Evolutionary conservation across 495 filamentous ascomycete genomes (phyloP).

Genomic region (Aspergillus sclerotiicarbonarius): DNA sequence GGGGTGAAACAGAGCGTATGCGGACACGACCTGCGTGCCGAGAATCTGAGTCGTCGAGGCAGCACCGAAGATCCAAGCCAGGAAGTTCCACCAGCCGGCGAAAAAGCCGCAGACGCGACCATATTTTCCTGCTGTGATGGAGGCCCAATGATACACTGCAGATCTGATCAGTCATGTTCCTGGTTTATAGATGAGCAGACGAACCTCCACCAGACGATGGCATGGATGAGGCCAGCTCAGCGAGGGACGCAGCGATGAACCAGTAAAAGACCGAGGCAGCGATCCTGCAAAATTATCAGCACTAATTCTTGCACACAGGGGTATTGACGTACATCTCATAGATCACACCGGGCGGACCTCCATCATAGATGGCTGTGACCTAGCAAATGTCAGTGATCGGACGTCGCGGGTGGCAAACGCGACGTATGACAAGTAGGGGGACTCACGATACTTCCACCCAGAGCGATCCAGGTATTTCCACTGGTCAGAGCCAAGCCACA

Average conservation of each 20-base stretch:
- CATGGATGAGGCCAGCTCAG: constrained; percentile 67
- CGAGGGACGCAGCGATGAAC: constrained; percentile 22
- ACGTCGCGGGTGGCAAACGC: neutral
- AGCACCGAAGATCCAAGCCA: constrained; percentile 67
- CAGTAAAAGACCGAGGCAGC: constrained; percentile 22
- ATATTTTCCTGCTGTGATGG: constrained; percentile 67
- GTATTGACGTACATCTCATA: constrained; percentile 17
- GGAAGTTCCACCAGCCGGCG: constrained; percentile 76
- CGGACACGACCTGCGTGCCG: constrained; percentile 62
- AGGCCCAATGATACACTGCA: constrained; percentile 77
- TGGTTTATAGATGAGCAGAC: neutral
- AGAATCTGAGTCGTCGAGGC: constrained; percentile 68
- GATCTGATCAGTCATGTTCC: neutral
- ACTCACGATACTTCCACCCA: constrained; percentile 19
- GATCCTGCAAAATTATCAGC: constrained; percentile 7
- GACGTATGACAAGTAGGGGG: too few relatives aligned
- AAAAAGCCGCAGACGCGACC: constrained; percentile 73
- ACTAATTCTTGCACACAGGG: neutral
- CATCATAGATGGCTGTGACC: constrained; percentile 14
- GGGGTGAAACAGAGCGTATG: constrained; percentile 72
- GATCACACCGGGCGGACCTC: constrained; percentile 18
- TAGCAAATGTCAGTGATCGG: neutral
- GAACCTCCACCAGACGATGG: constrained; percentile 69
- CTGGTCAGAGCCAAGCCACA: constrained; percentile 19
- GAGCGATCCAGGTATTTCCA: constrained; percentile 21